Conservation (phyloP, 257 asterid species). For the Nicotiana knightiana region DNA sequence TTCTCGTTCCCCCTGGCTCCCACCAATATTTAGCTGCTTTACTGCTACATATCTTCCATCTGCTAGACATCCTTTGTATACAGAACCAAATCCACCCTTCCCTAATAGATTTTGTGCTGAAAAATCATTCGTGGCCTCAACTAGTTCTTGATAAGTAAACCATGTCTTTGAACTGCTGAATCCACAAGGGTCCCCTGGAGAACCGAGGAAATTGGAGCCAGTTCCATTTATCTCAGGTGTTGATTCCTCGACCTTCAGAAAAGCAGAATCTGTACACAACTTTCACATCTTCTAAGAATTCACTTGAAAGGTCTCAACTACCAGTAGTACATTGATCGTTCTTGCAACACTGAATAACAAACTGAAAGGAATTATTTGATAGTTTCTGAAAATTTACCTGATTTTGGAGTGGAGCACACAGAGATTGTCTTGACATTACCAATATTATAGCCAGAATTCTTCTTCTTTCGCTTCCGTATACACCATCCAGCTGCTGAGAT, state of each 20-base stretch:
- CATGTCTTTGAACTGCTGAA: constrained; percentile 63
- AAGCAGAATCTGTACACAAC: constrained; percentile 52
- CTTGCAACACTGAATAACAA: not conserved
- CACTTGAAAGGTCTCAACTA: constrained; percentile 3
- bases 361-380: not conserved
- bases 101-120: constrained; percentile 69
- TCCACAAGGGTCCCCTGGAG: constrained; percentile 53
- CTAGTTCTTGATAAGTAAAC: constrained; percentile 70
- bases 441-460: constrained; percentile 35
- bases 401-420: constrained; percentile 36
- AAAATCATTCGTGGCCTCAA: constrained; percentile 68
- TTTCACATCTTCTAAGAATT: constrained; percentile 10
- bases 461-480: constrained; percentile 54
- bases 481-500: constrained; percentile 46
- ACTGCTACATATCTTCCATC: constrained; percentile 87
- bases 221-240: constrained; percentile 35
- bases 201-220: constrained; percentile 27
- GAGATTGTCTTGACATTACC: constrained; percentile 59
- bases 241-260: constrained; percentile 43
- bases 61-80: constrained; percentile 66
- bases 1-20: constrained; percentile 92
- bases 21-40: constrained; percentile 70
- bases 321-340: not conserved
- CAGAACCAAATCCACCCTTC: constrained; percentile 91
- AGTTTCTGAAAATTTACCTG: constrained; percentile 39